Conservation (phyloP, 345 rosid genomes). For the Raphanus sativus region DNA sequence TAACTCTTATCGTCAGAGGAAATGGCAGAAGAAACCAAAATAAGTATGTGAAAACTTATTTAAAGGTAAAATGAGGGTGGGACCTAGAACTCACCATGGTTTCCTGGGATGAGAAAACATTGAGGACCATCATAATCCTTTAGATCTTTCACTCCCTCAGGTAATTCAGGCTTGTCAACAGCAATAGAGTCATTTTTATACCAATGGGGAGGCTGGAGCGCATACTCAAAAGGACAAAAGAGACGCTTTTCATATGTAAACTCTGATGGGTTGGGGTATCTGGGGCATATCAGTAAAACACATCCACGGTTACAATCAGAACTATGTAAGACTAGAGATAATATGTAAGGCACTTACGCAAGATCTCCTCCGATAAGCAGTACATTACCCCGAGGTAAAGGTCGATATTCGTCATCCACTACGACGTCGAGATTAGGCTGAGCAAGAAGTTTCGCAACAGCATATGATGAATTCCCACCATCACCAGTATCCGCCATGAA, state of each 20-base stretch:
- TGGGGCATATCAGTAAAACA: slow-evolving; percentile 36
- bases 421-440: slow-evolving; percentile 59
- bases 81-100: slow-evolving; percentile 72
- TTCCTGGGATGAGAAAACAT: slow-evolving; percentile 94
- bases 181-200: slow-evolving; percentile 75
- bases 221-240: slow-evolving; percentile 93
- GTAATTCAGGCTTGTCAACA: slow-evolving; percentile 84
- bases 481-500: slow-evolving; percentile 99
- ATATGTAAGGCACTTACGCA: slow-evolving; percentile 70
- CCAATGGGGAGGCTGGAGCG: slow-evolving; percentile 91
- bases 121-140: slow-evolving; percentile 93
- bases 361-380: slow-evolving; percentile 99
- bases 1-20: slow-evolving; percentile 4
- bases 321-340: slow-evolving; percentile 11
- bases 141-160: slow-evolving; percentile 61
- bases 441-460: slow-evolving; percentile 87
- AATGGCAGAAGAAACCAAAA: slow-evolving; percentile 11
- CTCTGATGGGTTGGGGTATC: slow-evolving; percentile 95
- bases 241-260: slow-evolving; percentile 89
- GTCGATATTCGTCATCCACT: slow-evolving; percentile 43
- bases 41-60: slow-evolving; percentile 10
- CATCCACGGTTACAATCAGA: neutral
- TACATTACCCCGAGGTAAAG: slow-evolving; percentile 67
- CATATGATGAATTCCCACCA: slow-evolving; percentile 94
- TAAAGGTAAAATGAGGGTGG: slow-evolving; percentile 17